Base-by-base conservation (phyloP, 805 yeast genomes). In the Lachancea dasiensis region DNA sequence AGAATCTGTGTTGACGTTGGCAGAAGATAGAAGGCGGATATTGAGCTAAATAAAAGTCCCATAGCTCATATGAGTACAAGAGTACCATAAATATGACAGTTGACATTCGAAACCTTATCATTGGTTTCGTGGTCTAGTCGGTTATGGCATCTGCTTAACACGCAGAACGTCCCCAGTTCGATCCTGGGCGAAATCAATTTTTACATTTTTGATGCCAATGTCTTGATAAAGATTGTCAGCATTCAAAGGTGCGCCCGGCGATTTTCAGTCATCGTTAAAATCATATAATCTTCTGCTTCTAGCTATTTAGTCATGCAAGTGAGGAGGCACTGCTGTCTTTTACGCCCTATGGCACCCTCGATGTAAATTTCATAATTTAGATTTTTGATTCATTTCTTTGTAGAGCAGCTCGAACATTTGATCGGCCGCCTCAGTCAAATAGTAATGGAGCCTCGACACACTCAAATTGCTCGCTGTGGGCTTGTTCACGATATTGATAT, bases 101-200 rank as follows among this genome's bases (percentile, higher is more conserved):
- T 22, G 10, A 22, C 24, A 28, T 20, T 15, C 19, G n/a, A n/a
- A n/a, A n/a, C n/a, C n/a, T n/a, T n/a, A 20, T 20, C 14, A 14
- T 21, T 63, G 92, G 92, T 79, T 80, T 78, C 81, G 87, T 87
- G 96, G 97, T 87, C 95, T 87, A 87, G 96, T 87, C 69, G 96
- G 96, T 87, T 79, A 89, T 89, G 96, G 95, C 96, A 84, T 85
- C 92, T 87, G 96, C 96, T 86, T 87, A 86, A 89, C 97, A 89
- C 97, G 96, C 96, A 86, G 92, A 85, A 85, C 89, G 97, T 90
- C 97, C 96, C 97, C 96, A 87, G 97, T 90, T 90, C 97, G 96
- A 90, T 86, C 97, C 97, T 89, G 97, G 97, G 97, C 89, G 83
- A 80, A 86, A 82, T 86, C 96, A 87, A 51, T 58, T 60, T 58